Base-by-base conservation (phyloP, 805 yeast species). In the Sungouiella blattae region DNA sequence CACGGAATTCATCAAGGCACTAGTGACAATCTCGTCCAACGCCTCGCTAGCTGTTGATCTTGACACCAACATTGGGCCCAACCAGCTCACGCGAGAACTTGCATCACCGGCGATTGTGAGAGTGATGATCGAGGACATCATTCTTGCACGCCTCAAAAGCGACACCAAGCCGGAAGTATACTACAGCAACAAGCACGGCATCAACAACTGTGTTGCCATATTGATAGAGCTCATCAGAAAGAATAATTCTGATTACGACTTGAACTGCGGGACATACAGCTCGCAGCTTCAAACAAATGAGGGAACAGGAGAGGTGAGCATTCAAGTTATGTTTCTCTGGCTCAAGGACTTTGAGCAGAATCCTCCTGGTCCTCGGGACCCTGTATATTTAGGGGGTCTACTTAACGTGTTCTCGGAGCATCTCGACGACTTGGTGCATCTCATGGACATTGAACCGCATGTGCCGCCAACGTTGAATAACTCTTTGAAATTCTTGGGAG, bases 161-260 rank as follows among this genome's bases (percentile, higher is more conserved):
- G 15, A 33, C 3, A 40, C 38, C 25, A 26, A 30, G 13, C 32
- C 32, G 9, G 12, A 15, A 4, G 17, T 22, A 9, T 11, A 27
- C n/a, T 16, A 21, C 18, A 9, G 21, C n/a, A 87, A 87, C 36
- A 95, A 95, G 30, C 81, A 89, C 22, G 95, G 96, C 1, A 71
- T 93, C 45, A 83, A 93, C 24, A 91, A 89, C 49, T 95, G 96
- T 52, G 98, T 93, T 21, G 94, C 97, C 5, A 87, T 93, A 17
- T 78, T 93, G 22, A 91, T 93, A 48, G 98, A 93, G 62, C 76
- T 93, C 27, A 93, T 93, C 39, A 76, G 98, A 52, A 93, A 93
- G 57, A 93, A 93, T 57, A 93, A 93, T 55, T 87, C 96, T 0
- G 98, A 93, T 58, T 93, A 93, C 60, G 98, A 93, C 62, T 72